These are phyloP conservation scores for Piloderma croceum DNA, from an alignment of 768 basidiomycete genomes.

Conservation along the genomic window DNA sequence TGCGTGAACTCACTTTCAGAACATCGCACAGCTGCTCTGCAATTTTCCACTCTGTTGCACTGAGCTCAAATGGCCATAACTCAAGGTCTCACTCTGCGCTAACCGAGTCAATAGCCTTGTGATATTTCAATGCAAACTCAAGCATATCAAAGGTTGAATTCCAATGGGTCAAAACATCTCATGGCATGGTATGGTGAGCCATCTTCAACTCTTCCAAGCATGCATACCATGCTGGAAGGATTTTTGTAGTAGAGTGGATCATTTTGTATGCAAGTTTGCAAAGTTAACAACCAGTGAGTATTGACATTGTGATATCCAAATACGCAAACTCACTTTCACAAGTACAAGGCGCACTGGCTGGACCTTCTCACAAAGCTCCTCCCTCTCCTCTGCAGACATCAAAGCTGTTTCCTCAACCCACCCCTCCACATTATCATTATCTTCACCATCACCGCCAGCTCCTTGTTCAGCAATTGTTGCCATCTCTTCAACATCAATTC, in stretches of 20 bases:
- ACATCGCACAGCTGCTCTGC: slow-evolving; percentile 16
- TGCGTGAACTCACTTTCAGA: slow-evolving; percentile 14
- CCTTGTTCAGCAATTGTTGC: slow-evolving; percentile 1
- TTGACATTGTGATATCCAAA: slow-evolving; percentile 11
- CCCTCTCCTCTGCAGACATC: slow-evolving; percentile 6
- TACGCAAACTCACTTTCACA: slow-evolving; percentile 11
- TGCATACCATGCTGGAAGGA: slow-evolving; percentile 14
- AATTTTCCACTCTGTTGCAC: slow-evolving; percentile 18
- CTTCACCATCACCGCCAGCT: slow-evolving; percentile 3
- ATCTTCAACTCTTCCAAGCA: slow-evolving; percentile 1
- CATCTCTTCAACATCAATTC: neutral
- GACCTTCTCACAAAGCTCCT: slow-evolving; percentile 1
- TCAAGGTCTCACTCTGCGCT: slow-evolving; percentile 10
- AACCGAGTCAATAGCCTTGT: slow-evolving; percentile 15
- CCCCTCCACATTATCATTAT: slow-evolving; percentile 8
- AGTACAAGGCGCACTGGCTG: slow-evolving; percentile 7
- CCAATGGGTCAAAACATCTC: slow-evolving; percentile 23
- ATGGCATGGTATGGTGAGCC: slow-evolving; percentile 5
- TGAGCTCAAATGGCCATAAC: slow-evolving; percentile 12
- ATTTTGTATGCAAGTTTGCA: slow-evolving; percentile 13
- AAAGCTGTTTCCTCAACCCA: slow-evolving; percentile 13
- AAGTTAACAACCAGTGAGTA: slow-evolving; percentile 13
- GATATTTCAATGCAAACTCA: slow-evolving; percentile 14
- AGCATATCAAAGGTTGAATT: slow-evolving; percentile 23
- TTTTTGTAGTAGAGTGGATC: slow-evolving; percentile 14